A percentile compares a stretch with the other conserved stretches of the same genome.
Conservation (phyloP, 106 monocot genomes). For the Hemerocallis citrina region DNA sequence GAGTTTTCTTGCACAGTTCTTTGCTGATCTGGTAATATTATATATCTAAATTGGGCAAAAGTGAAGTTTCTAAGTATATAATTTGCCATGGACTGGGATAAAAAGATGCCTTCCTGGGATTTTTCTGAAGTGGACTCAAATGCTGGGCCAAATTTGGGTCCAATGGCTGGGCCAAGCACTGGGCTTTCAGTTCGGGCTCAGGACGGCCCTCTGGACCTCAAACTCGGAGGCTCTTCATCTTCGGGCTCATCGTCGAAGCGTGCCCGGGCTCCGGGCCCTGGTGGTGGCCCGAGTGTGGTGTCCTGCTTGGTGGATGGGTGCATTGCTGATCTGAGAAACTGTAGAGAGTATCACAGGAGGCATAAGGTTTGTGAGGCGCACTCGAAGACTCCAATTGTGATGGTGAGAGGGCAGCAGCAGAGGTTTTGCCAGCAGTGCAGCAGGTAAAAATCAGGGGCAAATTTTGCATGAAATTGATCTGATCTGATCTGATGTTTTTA, state of each 20-base stretch:
- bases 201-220: constrained; percentile 36
- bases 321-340: constrained; percentile 31
- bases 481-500: no score
- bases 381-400: constrained; percentile 14
- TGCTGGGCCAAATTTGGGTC: constrained; percentile 13
- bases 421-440: constrained; percentile 66
- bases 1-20: no score
- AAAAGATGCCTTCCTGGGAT: constrained; percentile 62
- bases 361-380: constrained; percentile 22
- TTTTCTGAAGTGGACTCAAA: constrained; percentile 35
- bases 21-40: no score
- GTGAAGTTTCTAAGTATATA: no score
- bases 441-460: no score
- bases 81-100: constrained; percentile 52
- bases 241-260: constrained; percentile 29
- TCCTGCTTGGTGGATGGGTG: constrained; percentile 49
- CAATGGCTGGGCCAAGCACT: constrained; percentile 8
- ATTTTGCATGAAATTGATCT: no score
- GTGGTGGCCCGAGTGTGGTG: constrained; percentile 10
- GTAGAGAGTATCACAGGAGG: constrained; percentile 16
- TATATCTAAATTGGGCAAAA: no score
- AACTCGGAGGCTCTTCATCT: constrained; percentile 26
- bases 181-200: no score
- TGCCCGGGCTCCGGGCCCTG: constrained; percentile 9
- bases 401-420: constrained; percentile 40